A percentile compares a stretch with the other conserved stretches of the same genome.
These are phyloP conservation scores for Zygosaccharomyces rouxii DNA, from an alignment of 805 yeast genomes.

Conservation along the genomic window DNA sequence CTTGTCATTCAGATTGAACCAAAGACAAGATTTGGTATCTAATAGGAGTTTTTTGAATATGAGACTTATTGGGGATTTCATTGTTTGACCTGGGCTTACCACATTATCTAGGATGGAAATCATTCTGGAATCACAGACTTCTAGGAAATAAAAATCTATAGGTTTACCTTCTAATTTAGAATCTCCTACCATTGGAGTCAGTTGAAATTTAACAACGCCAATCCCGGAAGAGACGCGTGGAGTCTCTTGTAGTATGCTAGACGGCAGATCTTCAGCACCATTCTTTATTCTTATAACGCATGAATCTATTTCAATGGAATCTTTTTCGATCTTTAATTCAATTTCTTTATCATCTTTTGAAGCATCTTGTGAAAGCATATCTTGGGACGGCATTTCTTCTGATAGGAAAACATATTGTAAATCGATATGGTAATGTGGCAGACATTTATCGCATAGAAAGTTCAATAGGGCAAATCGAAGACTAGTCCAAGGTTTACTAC, in stretches of 20 bases:
- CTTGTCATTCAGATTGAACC: slow-evolving; percentile 29
- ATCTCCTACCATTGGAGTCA: slow-evolving; percentile 5
- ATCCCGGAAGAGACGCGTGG: slow-evolving; percentile 13
- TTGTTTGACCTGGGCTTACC: slow-evolving; percentile 7
- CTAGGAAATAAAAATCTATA: slow-evolving; percentile 26
- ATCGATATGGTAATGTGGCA: slow-evolving; percentile 15
- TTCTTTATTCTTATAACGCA: slow-evolving; percentile 9
- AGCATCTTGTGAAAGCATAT: slow-evolving; percentile 15
- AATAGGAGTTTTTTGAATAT: slow-evolving; percentile 29
- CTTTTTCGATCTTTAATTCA: slow-evolving; percentile 23
- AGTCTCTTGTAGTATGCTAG: slow-evolving; percentile 3
- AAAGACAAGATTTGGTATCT: slow-evolving; percentile 37
- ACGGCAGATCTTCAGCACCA: slow-evolving; percentile 13
- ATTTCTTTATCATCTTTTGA: slow-evolving; percentile 16
- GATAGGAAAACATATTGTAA: slow-evolving; percentile 29
- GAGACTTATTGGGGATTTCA: slow-evolving; percentile 24
- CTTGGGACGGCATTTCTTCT: slow-evolving; percentile 26
- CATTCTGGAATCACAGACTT: slow-evolving; percentile 22
- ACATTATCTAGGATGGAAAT: slow-evolving; percentile 13
- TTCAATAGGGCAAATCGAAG: slow-evolving; percentile 16
- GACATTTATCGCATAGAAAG: slow-evolving; percentile 17
- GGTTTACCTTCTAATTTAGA: slow-evolving; percentile 1
- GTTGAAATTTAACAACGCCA: slow-evolving; percentile 22
- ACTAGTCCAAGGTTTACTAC: slow-evolving; percentile 17
- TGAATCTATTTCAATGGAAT: slow-evolving; percentile 24